phyloP scores from a whole-genome alignment of 2,329 filamentous ascomycete genomes.

The Graphium sp. region DNA sequence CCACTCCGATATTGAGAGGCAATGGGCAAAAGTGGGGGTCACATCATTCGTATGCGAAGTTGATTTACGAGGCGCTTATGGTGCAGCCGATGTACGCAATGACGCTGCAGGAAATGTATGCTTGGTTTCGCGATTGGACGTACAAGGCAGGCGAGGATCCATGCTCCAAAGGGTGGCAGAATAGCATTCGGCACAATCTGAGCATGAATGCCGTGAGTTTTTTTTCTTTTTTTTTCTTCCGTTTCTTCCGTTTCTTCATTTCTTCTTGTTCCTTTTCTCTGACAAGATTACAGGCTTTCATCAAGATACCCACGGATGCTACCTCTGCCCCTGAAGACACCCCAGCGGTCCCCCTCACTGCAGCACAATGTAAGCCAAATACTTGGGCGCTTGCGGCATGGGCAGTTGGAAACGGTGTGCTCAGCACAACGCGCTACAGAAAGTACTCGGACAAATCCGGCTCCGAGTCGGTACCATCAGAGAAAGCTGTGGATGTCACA shows the following conservation, averaged over 20 bases:
- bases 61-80: conserved; percentile 64
- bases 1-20: no score
- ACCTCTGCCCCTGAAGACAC: no score
- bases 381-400: conserved; percentile 66
- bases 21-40: not conserved
- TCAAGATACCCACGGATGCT: no score
- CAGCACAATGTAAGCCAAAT: no score
- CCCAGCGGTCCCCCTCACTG: no score
- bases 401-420: conserved; percentile 54
- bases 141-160: conserved; percentile 54
- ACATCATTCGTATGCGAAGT: conserved; percentile 56
- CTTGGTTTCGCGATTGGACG: conserved; percentile 76
- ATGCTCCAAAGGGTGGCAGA: conserved; percentile 68
- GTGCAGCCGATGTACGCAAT: conserved; percentile 50
- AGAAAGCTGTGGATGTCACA: no score
- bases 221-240: conserved; percentile 1
- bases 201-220: conserved; percentile 76
- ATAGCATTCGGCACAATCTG: conserved; percentile 87
- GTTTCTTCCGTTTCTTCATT: not conserved
- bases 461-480: no score
- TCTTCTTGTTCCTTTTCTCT: not conserved
- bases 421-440: conserved; percentile 72
- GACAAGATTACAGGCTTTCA: no score
- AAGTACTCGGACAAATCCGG: no score
- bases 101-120: conserved; percentile 73